A percentile compares a stretch with the other conserved stretches of the same genome.
phyloP scores from a whole-genome alignment of 495 filamentous ascomycete species.

The Penicillium egyptiacum region DNA sequence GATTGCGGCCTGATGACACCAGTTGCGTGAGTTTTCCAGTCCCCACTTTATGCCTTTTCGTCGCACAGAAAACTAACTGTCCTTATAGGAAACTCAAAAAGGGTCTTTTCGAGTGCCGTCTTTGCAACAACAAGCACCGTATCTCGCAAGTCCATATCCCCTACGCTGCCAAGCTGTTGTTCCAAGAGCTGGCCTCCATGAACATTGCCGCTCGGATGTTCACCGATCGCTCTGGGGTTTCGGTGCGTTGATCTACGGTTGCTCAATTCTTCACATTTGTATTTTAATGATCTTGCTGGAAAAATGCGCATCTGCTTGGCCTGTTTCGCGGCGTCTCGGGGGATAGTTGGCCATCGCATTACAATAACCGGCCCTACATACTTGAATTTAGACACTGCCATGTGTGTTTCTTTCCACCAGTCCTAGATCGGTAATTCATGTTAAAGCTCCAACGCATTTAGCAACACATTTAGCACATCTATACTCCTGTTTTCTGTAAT shows the following conservation, averaged over 20 bases:
- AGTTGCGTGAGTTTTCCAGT: conserved; percentile 76
- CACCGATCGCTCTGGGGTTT: conserved; percentile 63
- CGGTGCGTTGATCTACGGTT: conserved; percentile 38
- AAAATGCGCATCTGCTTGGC: conserved; percentile 28
- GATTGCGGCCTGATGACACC: conserved; percentile 99
- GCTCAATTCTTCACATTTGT: conserved; percentile 19
- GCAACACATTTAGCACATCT: not conserved
- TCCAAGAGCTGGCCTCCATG: conserved; percentile 97
- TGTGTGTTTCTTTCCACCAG: not conserved
- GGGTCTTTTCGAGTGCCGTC: conserved; percentile 90
- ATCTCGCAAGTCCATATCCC: conserved; percentile 97
- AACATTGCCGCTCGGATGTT: conserved; percentile 98
- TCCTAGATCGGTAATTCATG: not conserved
- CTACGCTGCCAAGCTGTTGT: conserved; percentile 96
- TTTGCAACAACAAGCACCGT: conserved; percentile 97
- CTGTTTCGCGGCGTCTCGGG: conserved; percentile 31
- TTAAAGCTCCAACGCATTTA: not conserved
- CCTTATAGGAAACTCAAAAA: conserved; percentile 81
- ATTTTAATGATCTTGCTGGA: conserved; percentile 32
- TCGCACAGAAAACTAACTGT: conserved; percentile 22
- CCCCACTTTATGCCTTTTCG: conserved; percentile 4
- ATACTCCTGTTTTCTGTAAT: not conserved
- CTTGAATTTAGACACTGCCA: conserved; percentile 17
- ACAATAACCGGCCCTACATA: conserved; percentile 29
- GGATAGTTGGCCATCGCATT: conserved; percentile 25